Percentiles rank a stretch among this genome's conserved stretches.
Conservation (phyloP, 805 yeast species). For the Metschnikowia baotianmanensis region DNA sequence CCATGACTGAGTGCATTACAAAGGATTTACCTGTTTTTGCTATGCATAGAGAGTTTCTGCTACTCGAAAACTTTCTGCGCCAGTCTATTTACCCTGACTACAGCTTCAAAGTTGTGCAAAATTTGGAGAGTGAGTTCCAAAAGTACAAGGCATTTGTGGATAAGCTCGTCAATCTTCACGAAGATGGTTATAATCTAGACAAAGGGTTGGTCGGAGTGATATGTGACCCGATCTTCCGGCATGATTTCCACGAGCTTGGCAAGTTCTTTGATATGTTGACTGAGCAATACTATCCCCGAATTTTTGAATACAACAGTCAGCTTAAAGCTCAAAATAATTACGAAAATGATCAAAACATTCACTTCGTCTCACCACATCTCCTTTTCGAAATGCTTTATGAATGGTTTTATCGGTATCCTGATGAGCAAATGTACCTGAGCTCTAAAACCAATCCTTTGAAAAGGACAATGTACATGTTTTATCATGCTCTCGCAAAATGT, state of each 20-base stretch:
- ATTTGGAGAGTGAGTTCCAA: slow-evolving; percentile 25
- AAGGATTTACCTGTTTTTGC: slow-evolving; percentile 4
- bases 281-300: slow-evolving; percentile 26
- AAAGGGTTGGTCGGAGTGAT: slow-evolving; percentile 7
- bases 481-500: slow-evolving; percentile 34
- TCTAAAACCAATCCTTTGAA: slow-evolving; percentile 28
- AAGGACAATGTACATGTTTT: slow-evolving; percentile 35
- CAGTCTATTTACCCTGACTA: slow-evolving; percentile 35
- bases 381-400: slow-evolving; percentile 33
- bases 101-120: slow-evolving; percentile 27
- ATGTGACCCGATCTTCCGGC: slow-evolving; percentile 16
- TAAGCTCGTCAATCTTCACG: slow-evolving; percentile 7
- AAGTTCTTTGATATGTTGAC: slow-evolving; percentile 28
- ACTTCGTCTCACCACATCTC: slow-evolving; percentile 28
- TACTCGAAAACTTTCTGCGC: slow-evolving; percentile 23
- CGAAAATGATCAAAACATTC: slow-evolving; percentile 19
- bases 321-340: slow-evolving; percentile 20
- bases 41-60: slow-evolving; percentile 16
- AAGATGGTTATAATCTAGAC: slow-evolving; percentile 9
- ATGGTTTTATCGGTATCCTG: slow-evolving; percentile 38
- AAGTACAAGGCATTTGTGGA: slow-evolving; percentile 26
- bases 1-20: slow-evolving; percentile 15
- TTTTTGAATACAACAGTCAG: slow-evolving; percentile 25
- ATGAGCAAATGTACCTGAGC: slow-evolving; percentile 30
- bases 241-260: slow-evolving; percentile 28